Conservation (phyloP, 768 basidiomycete genomes). For the Heimioporus sp. region DNA sequence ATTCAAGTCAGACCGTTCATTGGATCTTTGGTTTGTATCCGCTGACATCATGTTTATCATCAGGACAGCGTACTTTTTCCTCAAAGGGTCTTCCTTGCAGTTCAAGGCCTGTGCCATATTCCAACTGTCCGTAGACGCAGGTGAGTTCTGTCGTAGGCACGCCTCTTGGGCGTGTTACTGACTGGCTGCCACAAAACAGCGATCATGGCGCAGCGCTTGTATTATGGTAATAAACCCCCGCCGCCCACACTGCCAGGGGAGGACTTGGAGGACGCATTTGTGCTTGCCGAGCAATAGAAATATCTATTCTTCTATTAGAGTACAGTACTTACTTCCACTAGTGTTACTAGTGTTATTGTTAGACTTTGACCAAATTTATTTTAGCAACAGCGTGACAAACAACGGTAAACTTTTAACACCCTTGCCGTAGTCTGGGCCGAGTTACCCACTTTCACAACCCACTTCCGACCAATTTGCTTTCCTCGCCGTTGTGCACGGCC, state of each 20-base stretch:
- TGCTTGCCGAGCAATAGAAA: conserved; percentile 56
- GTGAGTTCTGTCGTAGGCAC: conserved; percentile 40
- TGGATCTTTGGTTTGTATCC: conserved; percentile 1
- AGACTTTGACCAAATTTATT: neutral
- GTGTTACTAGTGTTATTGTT: neutral
- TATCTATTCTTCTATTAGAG: neutral
- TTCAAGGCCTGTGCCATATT: conserved; percentile 84
- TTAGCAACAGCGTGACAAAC: conserved; percentile 26
- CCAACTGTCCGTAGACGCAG: conserved; percentile 75
- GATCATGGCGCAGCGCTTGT: conserved; percentile 69
- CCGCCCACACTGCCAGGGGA: conserved; percentile 44
- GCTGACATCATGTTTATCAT: conserved; percentile 14
- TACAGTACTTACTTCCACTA: no score
- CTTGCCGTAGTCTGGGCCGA: conserved; percentile 8
- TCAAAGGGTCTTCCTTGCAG: conserved; percentile 68
- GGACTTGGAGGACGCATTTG: conserved; percentile 74
- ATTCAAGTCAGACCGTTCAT: conserved; percentile 62
- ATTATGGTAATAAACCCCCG: conserved; percentile 74
- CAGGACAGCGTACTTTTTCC: conserved; percentile 80
- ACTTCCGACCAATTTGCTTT: conserved; percentile 15
- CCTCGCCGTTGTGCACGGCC: conserved; percentile 14
- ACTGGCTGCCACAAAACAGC: conserved; percentile 38
- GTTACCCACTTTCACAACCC: conserved; percentile 15
- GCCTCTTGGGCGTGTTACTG: conserved; percentile 6
- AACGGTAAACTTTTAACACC: conserved; percentile 28